A percentile compares a stretch with the other conserved stretches of the same genome.
These are phyloP conservation scores for Phytopythium kandeliae DNA, from an alignment of 352 stramenopile species.

Conservation along the genomic window DNA sequence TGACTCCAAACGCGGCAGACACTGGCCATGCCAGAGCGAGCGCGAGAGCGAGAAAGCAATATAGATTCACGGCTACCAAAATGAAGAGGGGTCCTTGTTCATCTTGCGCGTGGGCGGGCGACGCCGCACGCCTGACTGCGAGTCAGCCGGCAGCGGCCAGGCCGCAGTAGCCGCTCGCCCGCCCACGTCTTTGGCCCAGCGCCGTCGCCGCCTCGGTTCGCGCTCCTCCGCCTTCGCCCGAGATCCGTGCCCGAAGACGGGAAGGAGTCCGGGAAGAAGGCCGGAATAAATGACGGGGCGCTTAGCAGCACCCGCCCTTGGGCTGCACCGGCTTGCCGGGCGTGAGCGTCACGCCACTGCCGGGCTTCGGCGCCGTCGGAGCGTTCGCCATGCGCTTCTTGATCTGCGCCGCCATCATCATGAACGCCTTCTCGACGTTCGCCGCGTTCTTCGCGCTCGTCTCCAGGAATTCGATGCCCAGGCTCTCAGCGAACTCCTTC, in stretches of 20 bases:
- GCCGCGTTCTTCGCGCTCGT: slow-evolving; percentile 86
- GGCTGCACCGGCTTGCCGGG: slow-evolving; percentile 56
- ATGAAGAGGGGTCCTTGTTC: slow-evolving; percentile 28
- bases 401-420: slow-evolving; percentile 92
- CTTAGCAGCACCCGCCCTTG: slow-evolving; percentile 81
- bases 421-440: slow-evolving; percentile 90
- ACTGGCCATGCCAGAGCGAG: no score
- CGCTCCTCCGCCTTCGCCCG: not conserved
- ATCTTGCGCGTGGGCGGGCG: slow-evolving; percentile 25
- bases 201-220: not conserved
- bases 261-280: slow-evolving; percentile 16
- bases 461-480: slow-evolving; percentile 87
- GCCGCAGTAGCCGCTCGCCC: slow-evolving; percentile 9
- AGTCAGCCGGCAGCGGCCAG: slow-evolving; percentile 10
- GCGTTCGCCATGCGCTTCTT: slow-evolving; percentile 90
- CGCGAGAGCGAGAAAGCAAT: slow-evolving; percentile 16
- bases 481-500: slow-evolving; percentile 87
- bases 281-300: slow-evolving; percentile 35
- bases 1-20: slow-evolving; percentile 3
- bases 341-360: slow-evolving; percentile 45
- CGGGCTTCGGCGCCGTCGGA: slow-evolving; percentile 58
- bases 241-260: not conserved
- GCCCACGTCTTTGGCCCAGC: not conserved
- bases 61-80: slow-evolving; percentile 44
- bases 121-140: not conserved